Base-by-base conservation (phyloP, 495 filamentous ascomycete species). In the Penicillium alfredii region DNA sequence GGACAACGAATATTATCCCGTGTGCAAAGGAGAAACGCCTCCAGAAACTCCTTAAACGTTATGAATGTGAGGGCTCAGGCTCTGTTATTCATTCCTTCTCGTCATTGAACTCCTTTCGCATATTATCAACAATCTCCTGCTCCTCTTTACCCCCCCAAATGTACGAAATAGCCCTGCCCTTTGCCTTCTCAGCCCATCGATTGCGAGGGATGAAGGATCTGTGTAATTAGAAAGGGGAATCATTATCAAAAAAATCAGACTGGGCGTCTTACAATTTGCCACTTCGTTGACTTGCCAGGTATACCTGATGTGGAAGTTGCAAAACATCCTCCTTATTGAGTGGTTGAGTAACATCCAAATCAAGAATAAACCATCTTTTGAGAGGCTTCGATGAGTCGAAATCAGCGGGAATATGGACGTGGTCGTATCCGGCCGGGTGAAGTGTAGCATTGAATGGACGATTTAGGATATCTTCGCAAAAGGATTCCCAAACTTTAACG, bases 311-410 rank as follows among this genome's bases (percentile, higher is more conserved):
- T 8, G 53, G 49, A 22, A 56, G 10, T 29, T 38, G 40, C 22
- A 25, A 27, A 13, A 48, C 32, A 15, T 45, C 43, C n/a, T 37
- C 35, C 12, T 14, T 14, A n/a, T 16, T 39, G 6, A 56, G 45
- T 23, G 18, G 12, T 24, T 47, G 27, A 8, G 17, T 25, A 15
- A 56, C 53, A 35, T 44, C 39, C 13, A 53, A 18, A 34, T 56
- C 53, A 18, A 56, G 35, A 25, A 56, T 45, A 20, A 56, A 56
- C 45, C 49, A 56, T 18, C 43, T n/a, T 30, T 47, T 48, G 3
- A 56, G 18, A 8, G 49, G 45, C 4, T 42, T n/a, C 4, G 3
- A 6, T 4, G 53, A 47, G 25, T 50, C 45, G 15, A 53, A 56
- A 32, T 53, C 45, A 4, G 38, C 36, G 13, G 53, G 53, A 16